Percentiles rank a stretch among this genome's conserved stretches.
phyloP scores from a whole-genome alignment of 163 green algal genomes.

The Coccomyxa subellipsoidea region DNA sequence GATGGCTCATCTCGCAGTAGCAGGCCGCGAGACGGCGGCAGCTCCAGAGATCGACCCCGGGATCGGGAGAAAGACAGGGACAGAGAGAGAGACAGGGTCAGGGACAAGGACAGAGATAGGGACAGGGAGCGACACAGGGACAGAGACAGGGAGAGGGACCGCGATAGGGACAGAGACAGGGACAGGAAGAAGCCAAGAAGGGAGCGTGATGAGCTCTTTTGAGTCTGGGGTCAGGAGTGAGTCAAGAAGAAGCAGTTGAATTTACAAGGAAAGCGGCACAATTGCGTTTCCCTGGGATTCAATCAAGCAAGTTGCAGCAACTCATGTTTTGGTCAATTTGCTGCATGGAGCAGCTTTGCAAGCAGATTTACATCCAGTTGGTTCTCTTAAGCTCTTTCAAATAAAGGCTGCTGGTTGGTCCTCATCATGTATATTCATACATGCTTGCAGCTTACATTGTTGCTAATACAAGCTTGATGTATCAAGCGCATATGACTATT shows the following conservation, averaged over 20 bases:
- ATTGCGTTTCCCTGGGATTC: too few species aligned
- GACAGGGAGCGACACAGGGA: neutral
- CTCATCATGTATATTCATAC: too few species aligned
- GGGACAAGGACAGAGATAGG: neutral
- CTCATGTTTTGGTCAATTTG: too few species aligned
- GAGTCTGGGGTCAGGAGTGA: neutral
- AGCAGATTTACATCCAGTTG: too few species aligned
- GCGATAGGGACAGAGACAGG: neutral
- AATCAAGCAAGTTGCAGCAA: too few species aligned
- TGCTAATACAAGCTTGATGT: too few species aligned
- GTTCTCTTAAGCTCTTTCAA: too few species aligned
- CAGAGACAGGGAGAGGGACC: neutral
- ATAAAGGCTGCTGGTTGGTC: too few species aligned
- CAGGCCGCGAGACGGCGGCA: neutral
- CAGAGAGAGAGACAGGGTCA: neutral
- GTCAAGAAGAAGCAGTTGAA: neutral
- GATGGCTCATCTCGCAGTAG: neutral
- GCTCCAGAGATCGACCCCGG: neutral
- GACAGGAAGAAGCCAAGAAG: neutral
- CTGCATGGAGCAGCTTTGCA: too few species aligned
- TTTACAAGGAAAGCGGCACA: too few species aligned
- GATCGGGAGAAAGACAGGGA: neutral
- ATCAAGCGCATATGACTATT: too few species aligned
- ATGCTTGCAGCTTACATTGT: too few species aligned
- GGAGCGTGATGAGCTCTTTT: neutral